A percentile compares a stretch with the other conserved stretches of the same genome.
Evolutionary conservation across 495 filamentous ascomycete species (phyloP).

Genomic region (Hypoxylon perforatum): DNA sequence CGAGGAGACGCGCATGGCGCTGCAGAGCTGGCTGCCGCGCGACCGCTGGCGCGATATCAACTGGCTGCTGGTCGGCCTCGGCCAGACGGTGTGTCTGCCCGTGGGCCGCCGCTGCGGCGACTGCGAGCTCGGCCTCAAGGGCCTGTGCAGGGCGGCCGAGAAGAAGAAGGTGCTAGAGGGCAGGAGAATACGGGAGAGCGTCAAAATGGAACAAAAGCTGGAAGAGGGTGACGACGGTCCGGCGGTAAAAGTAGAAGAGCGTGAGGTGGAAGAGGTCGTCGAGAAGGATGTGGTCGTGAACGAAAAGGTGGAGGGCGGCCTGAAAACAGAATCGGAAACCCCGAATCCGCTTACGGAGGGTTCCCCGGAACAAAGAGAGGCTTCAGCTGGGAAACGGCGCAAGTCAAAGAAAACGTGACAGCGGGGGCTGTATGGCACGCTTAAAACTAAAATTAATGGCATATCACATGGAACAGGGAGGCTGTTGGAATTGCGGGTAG

Average conservation of each 20-base stretch:
- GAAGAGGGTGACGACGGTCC: constrained; percentile 36
- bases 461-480: constrained; percentile 14
- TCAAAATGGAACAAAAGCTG: constrained; percentile 29
- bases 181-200: constrained; percentile 49
- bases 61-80: constrained; percentile 88
- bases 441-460: background rate
- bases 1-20: constrained; percentile 81
- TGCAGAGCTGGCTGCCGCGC: constrained; percentile 86
- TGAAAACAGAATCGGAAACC: background rate
- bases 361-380: constrained; percentile 6
- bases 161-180: constrained; percentile 63
- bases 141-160: constrained; percentile 81
- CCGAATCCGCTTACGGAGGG: background rate
- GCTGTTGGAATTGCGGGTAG: constrained; percentile 2
- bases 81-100: constrained; percentile 86
- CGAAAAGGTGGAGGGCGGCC: constrained; percentile 26
- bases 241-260: constrained; percentile 38
- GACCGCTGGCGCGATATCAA: constrained; percentile 97
- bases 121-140: constrained; percentile 77
- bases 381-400: constrained; percentile 7
- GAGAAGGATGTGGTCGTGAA: constrained; percentile 48
- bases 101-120: constrained; percentile 84
- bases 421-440: background rate
- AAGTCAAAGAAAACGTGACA: constrained; percentile 18
- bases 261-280: constrained; percentile 42